Base-by-base conservation (phyloP, 2,329 filamentous ascomycete genomes). In the Capronia coronata region DNA sequence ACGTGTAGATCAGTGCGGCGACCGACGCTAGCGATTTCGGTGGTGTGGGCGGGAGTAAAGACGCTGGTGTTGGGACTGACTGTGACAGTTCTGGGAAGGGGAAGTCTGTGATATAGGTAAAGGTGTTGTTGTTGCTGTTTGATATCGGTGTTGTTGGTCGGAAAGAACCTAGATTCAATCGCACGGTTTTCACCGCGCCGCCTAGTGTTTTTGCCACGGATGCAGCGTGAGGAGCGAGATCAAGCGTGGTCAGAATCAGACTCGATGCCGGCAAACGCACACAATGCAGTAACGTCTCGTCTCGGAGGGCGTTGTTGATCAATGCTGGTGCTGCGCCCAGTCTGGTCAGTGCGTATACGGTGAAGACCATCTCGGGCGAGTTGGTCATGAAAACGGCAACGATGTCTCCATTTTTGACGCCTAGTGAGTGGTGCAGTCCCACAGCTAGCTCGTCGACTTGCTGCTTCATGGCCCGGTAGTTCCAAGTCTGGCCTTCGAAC, bases 401-500 rank as follows among this genome's bases (percentile, higher is more conserved):
- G 38, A 67, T 67, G 50, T 74, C 71, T 1, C 68, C 67, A 0
- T 63, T 46, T 22, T 60, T 58, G 11, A 75, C 59, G 8, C 64
- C 68, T 43, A 66, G 63, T 3, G 56, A 57, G 16, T 48, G 10
- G 43, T 68, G 64, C 21, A 75, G 59, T 21, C 71, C 60, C 11
- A 66, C 65, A n/a, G 71, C 71, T 47, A 75, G 61, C 41, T 67
- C 65, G 51, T 72, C 67, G 42, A 68, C 69, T 55, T 71, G 71
- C 72, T 52, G 14, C 27, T 11, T 50, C 21, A 53, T 52, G 40
- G 57, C 65, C 2, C 57, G 63, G 58, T 74, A 75, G 2, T 68
- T 74, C 72, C 71, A 75, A 2, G 64, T 68, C 52, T 67, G 69
- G 2, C 70, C 66, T 52, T 75, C 73, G 60, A 75, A 75, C 71